phyloP scores from a whole-genome alignment of 1,139 yeast species.

The Zygoascus hellenicus region DNA sequence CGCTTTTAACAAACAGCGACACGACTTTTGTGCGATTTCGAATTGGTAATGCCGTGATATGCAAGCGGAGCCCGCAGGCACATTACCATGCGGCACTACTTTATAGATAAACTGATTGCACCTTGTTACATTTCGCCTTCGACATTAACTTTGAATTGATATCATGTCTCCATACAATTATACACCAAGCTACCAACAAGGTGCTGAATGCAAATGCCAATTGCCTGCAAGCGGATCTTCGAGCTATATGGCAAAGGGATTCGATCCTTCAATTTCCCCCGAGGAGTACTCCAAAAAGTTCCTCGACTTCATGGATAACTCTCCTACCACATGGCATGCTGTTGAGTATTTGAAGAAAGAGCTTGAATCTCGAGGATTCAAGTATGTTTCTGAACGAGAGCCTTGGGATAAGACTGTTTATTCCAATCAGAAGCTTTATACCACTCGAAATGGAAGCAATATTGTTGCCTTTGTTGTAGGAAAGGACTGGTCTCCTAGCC shows the following conservation, averaged over 20 bases:
- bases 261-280: constrained; percentile 13
- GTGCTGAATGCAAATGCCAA: neutral
- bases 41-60: too few relatives aligned
- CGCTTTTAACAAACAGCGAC: too few relatives aligned
- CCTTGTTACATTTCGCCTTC: neutral
- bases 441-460: constrained; percentile 73
- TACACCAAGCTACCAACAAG: constrained; percentile 3
- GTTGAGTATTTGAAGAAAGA: constrained; percentile 47
- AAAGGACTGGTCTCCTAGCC: constrained; percentile 59
- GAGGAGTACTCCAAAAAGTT: constrained; percentile 43
- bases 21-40: too few relatives aligned
- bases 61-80: too few relatives aligned
- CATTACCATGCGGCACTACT: too few relatives aligned
- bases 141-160: neutral
- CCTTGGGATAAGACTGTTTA: constrained; percentile 43
- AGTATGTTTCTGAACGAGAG: constrained; percentile 61
- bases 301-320: constrained; percentile 66
- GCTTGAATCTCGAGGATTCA: constrained; percentile 43
- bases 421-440: constrained; percentile 67
- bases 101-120: too few relatives aligned
- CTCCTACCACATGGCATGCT: constrained; percentile 93
- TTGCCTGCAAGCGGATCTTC: neutral
- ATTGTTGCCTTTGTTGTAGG: constrained; percentile 78
- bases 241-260: neutral
- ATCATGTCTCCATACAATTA: constrained; percentile 4